Conservation (phyloP, 2,329 filamentous ascomycete genomes). For the Nigrospora sphaerica region DNA sequence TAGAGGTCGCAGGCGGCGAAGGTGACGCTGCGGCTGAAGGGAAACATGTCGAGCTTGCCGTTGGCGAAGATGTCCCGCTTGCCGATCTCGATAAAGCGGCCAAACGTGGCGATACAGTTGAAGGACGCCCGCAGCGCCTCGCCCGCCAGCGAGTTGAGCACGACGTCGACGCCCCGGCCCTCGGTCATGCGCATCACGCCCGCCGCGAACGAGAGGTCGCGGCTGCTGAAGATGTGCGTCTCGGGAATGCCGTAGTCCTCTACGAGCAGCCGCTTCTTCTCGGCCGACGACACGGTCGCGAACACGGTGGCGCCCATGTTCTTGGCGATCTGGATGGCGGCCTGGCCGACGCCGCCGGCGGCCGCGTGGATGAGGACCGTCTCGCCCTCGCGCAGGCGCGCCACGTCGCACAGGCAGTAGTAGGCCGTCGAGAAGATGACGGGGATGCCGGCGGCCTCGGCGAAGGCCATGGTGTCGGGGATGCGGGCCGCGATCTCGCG, state of each 20-base stretch:
- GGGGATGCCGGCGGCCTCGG: slow-evolving; percentile 4
- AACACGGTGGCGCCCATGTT: slow-evolving; percentile 3
- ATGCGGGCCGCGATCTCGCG: slow-evolving; percentile 4
- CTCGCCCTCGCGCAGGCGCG: slow-evolving; percentile 2
- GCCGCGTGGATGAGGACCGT: slow-evolving; percentile 7
- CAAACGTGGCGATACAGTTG: slow-evolving; percentile 5
- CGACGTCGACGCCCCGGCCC: slow-evolving; percentile 2
- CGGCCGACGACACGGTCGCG: slow-evolving; percentile 5
- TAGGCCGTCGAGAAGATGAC: slow-evolving; percentile 5
- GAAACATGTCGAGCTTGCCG: slow-evolving; percentile 5
- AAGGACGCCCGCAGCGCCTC: slow-evolving; percentile 4
- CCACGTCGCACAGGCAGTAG: slow-evolving; percentile 3
- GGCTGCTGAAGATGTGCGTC: slow-evolving; percentile 7
- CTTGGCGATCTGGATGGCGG: slow-evolving; percentile 6
- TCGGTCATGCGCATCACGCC: slow-evolving; percentile 4
- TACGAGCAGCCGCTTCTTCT: slow-evolving; percentile 4
- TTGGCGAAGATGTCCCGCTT: slow-evolving; percentile 6
- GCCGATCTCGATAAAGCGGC: slow-evolving; percentile 5
- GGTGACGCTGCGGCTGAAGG: slow-evolving; percentile 3
- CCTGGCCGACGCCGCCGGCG: slow-evolving; percentile 7
- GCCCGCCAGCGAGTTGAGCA: slow-evolving; percentile 5
- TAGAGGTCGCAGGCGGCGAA: slow-evolving; percentile 5
- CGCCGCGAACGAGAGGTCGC: slow-evolving; percentile 5
- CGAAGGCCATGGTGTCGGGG: slow-evolving; percentile 6
- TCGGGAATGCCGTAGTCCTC: slow-evolving; percentile 4